Conservation (phyloP, 2,329 filamentous ascomycete species). For the Paraphoma sp. region DNA sequence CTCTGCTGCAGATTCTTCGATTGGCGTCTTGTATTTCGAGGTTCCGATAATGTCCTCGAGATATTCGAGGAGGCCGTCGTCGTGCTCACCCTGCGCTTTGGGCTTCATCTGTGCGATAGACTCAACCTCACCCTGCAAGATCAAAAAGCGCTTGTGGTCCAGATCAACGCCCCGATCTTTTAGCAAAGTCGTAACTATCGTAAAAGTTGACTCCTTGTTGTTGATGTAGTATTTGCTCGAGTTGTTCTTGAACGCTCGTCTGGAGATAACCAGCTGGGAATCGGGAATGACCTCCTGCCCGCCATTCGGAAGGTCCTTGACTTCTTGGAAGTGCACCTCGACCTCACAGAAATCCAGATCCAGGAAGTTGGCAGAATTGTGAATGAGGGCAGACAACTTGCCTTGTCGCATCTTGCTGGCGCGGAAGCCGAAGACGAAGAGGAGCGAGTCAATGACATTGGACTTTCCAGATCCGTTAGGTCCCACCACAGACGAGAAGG, state of each 20-base stretch:
- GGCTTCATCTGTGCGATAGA: constrained; percentile 99
- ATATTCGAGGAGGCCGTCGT: constrained; percentile 94
- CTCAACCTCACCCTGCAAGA: constrained; percentile 96
- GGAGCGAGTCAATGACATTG: constrained; percentile 95
- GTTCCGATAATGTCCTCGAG: constrained; percentile 98
- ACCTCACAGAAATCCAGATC: constrained; percentile 93
- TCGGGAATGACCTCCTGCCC: constrained; percentile 79
- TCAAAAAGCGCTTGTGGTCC: constrained; percentile 97
- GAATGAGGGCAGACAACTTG: constrained; percentile 96
- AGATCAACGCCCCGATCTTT: constrained; percentile 90
- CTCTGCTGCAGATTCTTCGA: constrained; percentile 89
- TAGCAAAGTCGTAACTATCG: constrained; percentile 84
- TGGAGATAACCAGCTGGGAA: constrained; percentile 85
- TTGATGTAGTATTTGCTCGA: constrained; percentile 99
- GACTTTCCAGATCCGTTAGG: constrained; percentile 98
- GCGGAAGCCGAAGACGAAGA: constrained; percentile 99
- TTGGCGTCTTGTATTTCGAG: constrained; percentile 96
- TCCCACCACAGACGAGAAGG: constrained; percentile 96
- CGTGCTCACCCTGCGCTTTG: constrained; percentile 92
- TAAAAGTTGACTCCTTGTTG: constrained; percentile 87
- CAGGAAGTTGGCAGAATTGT: constrained; percentile 89
- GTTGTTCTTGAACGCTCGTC: constrained; percentile 96
- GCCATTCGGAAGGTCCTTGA: constrained; percentile 83
- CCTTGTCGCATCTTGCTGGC: constrained; percentile 99
- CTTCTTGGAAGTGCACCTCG: constrained; percentile 94